Evolutionary conservation across 192 early-diverging fungal species (phyloP).

Genomic region (Coemansia sp.): DNA sequence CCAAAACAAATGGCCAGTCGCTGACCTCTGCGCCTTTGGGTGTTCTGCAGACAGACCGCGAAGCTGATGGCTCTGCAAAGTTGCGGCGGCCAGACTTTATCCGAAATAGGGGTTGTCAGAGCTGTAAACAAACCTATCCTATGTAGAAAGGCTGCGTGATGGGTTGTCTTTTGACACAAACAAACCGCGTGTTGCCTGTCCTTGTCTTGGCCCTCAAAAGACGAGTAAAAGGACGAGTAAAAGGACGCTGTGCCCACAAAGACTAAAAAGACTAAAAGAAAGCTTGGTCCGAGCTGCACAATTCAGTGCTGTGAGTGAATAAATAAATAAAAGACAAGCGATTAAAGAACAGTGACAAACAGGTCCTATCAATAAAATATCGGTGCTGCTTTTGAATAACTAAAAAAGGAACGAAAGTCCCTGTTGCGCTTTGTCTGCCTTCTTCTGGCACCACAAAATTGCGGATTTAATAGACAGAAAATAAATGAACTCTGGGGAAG

Average conservation of each 20-base stretch:
- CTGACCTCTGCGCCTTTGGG: conserved; percentile 4
- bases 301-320: no score
- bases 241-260: no score
- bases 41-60: conserved; percentile 3
- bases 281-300: not conserved
- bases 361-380: not conserved
- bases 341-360: no score
- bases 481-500: conserved; percentile 8
- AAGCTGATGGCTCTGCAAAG: not conserved
- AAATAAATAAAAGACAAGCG: no score
- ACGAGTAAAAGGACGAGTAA: no score
- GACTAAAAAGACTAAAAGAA: not conserved
- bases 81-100: not conserved
- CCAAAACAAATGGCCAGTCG: conserved; percentile 6
- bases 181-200: not conserved
- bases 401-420: not conserved
- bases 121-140: not conserved
- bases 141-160: not conserved
- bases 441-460: conserved; percentile 1
- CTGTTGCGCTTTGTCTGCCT: no score
- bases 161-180: conserved; percentile 2
- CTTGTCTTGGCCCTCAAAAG: not conserved
- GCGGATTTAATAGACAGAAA: not conserved
- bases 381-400: conserved; percentile 1
- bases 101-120: not conserved